Evolutionary conservation across 1,139 yeast species (phyloP), one percentile per base, ranked within the genome.

Genomic region (Yamadazyma songkhlaensis): DNA sequence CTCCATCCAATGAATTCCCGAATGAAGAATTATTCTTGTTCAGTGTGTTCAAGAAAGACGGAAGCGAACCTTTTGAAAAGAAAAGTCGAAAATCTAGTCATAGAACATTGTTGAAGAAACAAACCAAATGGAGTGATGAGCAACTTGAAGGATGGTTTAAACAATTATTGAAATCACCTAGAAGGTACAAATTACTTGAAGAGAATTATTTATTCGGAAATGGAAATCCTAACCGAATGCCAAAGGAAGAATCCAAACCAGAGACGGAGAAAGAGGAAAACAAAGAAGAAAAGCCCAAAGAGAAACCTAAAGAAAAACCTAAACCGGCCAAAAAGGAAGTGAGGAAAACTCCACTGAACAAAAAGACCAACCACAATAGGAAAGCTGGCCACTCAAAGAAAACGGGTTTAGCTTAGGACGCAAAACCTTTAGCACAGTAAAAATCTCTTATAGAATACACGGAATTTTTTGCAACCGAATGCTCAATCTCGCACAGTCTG

Each of bases 101-200:
- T 8, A 69, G 97, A 40, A 62, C 64, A 22, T 74, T 71, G 15
- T 60, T 88, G 51, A 77, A 73, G 47, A 53, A 58, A 11, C 62
- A 64, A 27, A 75, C 82, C 0, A 67, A 67, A 1, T 86, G 95
- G 96, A 69, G 89, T 0, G 92, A 89, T 56, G 96, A 87, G 53
- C 95, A 88, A 56, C 77, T 90, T 32, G 97, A 90, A 64, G 96
- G 96, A 0, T 90, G 97, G 97, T 83, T 84, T 1, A 64, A 84
- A 42, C 84, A 85, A 83, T 57, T 89, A 25, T 72, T 76, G 35
- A 77, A 76, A 47, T 77, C 81, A 32, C 89, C 94, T 0, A 63
- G 71, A 36, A 65, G 85, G 41, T 81, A 73, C 44, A 73, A 72
- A 45, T 43, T 77, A 6, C 55, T 85, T 40, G 95, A 85, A 50